These are phyloP conservation scores for Hypseocharis bilobata DNA, from an alignment of 441 rosid genomes.

Conservation along the genomic window DNA sequence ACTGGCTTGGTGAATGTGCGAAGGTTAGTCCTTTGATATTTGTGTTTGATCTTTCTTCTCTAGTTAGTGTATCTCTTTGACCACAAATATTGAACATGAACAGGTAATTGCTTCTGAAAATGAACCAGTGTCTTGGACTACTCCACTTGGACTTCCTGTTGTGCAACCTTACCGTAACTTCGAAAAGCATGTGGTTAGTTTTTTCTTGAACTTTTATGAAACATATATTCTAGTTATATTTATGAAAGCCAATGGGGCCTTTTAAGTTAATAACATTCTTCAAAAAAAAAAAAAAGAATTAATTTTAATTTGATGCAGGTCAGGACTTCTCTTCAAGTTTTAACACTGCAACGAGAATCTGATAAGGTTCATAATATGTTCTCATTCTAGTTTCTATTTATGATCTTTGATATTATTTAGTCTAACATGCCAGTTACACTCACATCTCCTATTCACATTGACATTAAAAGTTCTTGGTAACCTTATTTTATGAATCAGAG, in stretches of 20 bases:
- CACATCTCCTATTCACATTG: too few species aligned
- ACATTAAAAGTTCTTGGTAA: not conserved
- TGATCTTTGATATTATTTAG: not conserved
- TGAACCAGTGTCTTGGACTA: constrained; percentile 83
- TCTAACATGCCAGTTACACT: not conserved
- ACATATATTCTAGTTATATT: not conserved
- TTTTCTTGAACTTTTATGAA: constrained; percentile 13
- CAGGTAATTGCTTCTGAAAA: constrained; percentile 88
- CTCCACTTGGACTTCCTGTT: constrained; percentile 95
- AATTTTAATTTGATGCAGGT: constrained; percentile 46
- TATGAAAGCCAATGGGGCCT: constrained; percentile 3
- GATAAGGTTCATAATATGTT: constrained; percentile 44
- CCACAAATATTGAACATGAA: constrained; percentile 18
- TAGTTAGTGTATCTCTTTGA: constrained; percentile 15
- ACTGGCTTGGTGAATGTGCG: constrained; percentile 94
- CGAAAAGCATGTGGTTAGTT: constrained; percentile 67
- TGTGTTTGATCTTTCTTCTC: constrained; percentile 1
- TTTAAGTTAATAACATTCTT: too few species aligned
- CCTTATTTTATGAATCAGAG: not conserved
- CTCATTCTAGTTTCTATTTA: not conserved
- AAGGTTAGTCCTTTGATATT: constrained; percentile 39
- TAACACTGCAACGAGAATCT: constrained; percentile 79
- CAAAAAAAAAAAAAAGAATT: too few species aligned
- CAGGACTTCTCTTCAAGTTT: constrained; percentile 86
- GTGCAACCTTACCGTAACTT: constrained; percentile 80